Base-by-base conservation (phyloP, 371 early-diverging fungal genomes). In the Haplosporangium sp. region DNA sequence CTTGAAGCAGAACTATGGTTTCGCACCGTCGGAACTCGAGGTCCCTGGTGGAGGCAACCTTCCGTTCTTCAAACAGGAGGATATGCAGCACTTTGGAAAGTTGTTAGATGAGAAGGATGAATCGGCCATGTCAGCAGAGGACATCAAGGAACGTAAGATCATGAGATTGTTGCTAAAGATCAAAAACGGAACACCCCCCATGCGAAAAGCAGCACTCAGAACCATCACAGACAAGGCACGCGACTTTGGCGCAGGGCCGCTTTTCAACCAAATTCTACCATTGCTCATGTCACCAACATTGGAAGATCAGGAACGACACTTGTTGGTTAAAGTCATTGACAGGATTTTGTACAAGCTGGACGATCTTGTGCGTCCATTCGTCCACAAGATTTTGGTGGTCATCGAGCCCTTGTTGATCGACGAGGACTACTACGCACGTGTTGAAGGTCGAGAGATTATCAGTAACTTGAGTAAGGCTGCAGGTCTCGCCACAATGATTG, bases 401-500 rank as follows among this genome's bases (percentile, higher is more conserved):
- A 96, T 98, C 72, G 97, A 98, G 83, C 99, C 99, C 3, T 84
- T 98, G 67, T 83, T 99, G 67, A 97, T 98, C 72, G 98, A 98
- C 80, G 96, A 95, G 82, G 99, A 99, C 81, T 97, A 96, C 72
- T 97, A 96, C 73, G 98, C 98, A 36, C 93, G 99, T 69, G 94
- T 96, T 3, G 98, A 98, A 87, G 98, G 98, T 48, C 93, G 98
- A 64, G 98, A 98, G 77, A 96, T 99, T 74, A 97, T 99, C 80
- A 92, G 92, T 77, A 99, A 98, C 85, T 86, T 99, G 41, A 92
- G 92, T 67, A 99, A 99, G 82, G 99, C 99, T 12, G 99, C 97
- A 13, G 99, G 99, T 67, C 86, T 98, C 52, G 94, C 97, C 11
- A 96, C 98, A 23, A 98, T 99, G 98, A 96, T 99, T 72, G 93